Base-by-base conservation (phyloP, 805 yeast species). In the Scheffersomyces coipomensis region DNA sequence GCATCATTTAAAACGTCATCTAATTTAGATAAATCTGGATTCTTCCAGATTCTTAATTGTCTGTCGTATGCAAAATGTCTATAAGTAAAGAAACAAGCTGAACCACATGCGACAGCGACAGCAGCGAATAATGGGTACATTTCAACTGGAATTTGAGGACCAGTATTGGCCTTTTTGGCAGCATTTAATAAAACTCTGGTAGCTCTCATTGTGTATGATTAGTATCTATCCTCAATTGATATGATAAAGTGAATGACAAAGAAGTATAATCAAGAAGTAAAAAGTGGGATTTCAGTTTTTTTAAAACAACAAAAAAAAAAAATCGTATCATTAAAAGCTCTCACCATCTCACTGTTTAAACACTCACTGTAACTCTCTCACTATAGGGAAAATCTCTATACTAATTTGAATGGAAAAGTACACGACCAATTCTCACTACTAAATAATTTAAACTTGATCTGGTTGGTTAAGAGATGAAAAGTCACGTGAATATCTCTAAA, bases 91-190 rank as follows among this genome's bases (percentile, higher is more conserved):
- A 49, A 66, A 42, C 46, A 38, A 39, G 66, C 70, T 6, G 74
- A 68, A 25, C 40, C 47, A 44, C 61, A 39, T 19, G 75, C 75
- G 22, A 66, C 71, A 37, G 62, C 73, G 26, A 64, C 60, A 39
- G 73, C 72, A 44, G 69, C 73, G 43, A 69, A 69, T 55, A 69
- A 68, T 46, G 75, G 75, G 58, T 61, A 64, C 75, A 69, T 62
- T 54, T 69, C 75, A 29, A 68, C 63, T 19, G 75, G 75, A 17
- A 48, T 25, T 43, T 46, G 44, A n/a, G 42, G 25, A 8, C 23
- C 15, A 27, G 47, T 43, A 29, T 44, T 43, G 29, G 50, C 36
- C 52, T 63, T 64, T 51, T 63, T 65, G 50, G 73, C 66, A 37
- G 69, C 68, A 45, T 64, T 63, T 46, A 66, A 51, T 56, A 69